Evolutionary conservation across 345 rosid genomes (phyloP).

Genomic region (Citrus inodora): DNA sequence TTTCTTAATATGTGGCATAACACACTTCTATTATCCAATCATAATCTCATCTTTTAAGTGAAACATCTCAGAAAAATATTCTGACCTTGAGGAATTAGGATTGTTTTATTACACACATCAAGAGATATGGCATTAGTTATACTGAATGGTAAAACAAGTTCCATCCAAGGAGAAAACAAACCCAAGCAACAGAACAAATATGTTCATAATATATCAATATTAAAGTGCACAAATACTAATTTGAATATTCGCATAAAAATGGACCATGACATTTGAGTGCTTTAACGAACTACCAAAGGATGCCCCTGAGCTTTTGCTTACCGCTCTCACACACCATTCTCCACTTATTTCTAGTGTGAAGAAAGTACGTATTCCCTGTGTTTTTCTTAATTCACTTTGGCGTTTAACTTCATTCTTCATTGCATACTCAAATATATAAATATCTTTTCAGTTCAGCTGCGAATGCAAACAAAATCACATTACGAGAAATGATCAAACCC

Average conservation of each 20-base stretch:
- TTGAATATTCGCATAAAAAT: not conserved
- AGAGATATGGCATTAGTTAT: not conserved
- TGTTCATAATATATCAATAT: not conserved
- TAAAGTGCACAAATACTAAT: not conserved
- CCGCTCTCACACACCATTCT: not conserved
- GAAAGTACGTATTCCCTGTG: not conserved
- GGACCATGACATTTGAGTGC: not conserved
- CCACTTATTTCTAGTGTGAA: not conserved
- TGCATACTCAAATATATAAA: not conserved
- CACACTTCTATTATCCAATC: not conserved
- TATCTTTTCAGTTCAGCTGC: not conserved
- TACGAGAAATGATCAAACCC: not conserved
- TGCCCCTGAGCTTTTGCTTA: not conserved
- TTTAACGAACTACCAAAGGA: not conserved
- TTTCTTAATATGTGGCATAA: not conserved
- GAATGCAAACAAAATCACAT: not conserved
- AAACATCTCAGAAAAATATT: not conserved
- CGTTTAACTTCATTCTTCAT: not conserved
- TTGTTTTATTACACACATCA: not conserved
- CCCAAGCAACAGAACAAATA: not conserved
- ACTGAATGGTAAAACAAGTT: not conserved
- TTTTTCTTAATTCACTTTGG: not conserved
- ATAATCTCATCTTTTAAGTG: not conserved
- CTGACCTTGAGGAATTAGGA: not conserved
- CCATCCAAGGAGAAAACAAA: not conserved